Percentiles rank a stretch among this genome's conserved stretches.
phyloP scores from a whole-genome alignment of 1,284 basidiomycete genomes.

The Cystobasidiaceae sp. region DNA sequence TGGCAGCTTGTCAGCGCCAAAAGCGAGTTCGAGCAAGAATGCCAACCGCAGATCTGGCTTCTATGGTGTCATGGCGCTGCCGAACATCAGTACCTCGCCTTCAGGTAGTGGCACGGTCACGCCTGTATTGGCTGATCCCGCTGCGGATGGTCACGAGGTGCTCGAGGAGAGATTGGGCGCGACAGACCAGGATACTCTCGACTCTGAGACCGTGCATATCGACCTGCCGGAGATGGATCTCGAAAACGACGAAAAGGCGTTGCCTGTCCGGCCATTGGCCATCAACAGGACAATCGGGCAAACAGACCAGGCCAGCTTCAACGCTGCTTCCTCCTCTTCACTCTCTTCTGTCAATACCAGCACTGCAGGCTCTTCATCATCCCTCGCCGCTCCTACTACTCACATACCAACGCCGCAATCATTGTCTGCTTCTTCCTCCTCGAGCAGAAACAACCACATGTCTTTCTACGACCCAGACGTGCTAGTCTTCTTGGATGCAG shows the following conservation, averaged over 20 bases:
- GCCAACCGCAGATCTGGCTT: conserved; percentile 41
- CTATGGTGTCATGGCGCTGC: conserved; percentile 34
- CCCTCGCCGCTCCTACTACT: not conserved
- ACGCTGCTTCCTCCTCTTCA: conserved; percentile 2
- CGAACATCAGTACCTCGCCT: not conserved
- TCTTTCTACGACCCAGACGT: conserved; percentile 75
- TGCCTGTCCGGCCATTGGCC: conserved; percentile 7
- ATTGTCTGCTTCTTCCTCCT: conserved; percentile 3
- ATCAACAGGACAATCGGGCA: not conserved
- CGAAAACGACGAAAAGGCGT: not conserved
- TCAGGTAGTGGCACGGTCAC: conserved; percentile 3
- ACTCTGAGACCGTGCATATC: not conserved
- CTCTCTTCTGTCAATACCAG: conserved; percentile 8
- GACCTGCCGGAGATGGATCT: not conserved
- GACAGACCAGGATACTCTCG: not conserved
- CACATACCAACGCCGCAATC: conserved; percentile 5
- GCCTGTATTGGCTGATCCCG: not conserved
- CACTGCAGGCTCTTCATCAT: conserved; percentile 4
- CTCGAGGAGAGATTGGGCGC: not conserved
- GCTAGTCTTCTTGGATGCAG: conserved; percentile 51
- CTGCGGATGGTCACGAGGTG: not conserved
- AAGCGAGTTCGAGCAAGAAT: conserved; percentile 14
- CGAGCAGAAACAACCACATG: conserved; percentile 24
- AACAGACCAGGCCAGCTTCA: not conserved
- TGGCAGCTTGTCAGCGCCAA: conserved; percentile 21